These are phyloP conservation scores for Neonectria magnoliae DNA, from an alignment of 2,329 filamentous ascomycete species.

Conservation along the genomic window DNA sequence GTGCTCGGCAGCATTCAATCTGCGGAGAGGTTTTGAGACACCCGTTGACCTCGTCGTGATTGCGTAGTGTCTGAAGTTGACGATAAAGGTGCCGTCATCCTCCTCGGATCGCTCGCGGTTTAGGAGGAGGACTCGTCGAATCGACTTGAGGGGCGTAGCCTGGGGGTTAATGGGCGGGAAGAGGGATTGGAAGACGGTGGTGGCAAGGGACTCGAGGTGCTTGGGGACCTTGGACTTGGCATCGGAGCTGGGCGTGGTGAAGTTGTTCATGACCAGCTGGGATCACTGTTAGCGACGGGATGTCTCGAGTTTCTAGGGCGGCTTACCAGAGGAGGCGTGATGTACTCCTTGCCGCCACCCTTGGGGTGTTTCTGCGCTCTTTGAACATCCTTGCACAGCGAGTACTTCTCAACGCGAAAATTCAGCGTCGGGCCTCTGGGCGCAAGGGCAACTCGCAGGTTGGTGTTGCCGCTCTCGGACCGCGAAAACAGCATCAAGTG, in stretches of 20 bases:
- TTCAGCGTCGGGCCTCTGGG: slow-evolving; percentile 92
- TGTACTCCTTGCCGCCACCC: slow-evolving; percentile 85
- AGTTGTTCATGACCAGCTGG: slow-evolving; percentile 97
- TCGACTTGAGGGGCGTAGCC: slow-evolving; percentile 88
- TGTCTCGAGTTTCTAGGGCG: not conserved
- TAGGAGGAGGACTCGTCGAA: slow-evolving; percentile 87
- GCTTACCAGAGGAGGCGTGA: slow-evolving; percentile 80
- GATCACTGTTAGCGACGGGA: slow-evolving; percentile 38
- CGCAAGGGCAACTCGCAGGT: slow-evolving; percentile 85
- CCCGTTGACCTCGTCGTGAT: slow-evolving; percentile 91
- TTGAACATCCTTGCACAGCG: slow-evolving; percentile 89
- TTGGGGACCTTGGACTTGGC: slow-evolving; percentile 80
- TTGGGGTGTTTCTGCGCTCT: slow-evolving; percentile 84
- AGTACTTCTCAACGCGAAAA: slow-evolving; percentile 95
- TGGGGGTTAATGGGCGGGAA: slow-evolving; percentile 97
- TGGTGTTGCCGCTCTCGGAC: slow-evolving; percentile 90
- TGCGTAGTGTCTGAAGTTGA: slow-evolving; percentile 93
- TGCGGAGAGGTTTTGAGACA: slow-evolving; percentile 82
- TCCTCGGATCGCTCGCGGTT: slow-evolving; percentile 76
- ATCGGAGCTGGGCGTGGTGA: slow-evolving; percentile 72
- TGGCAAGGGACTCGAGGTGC: slow-evolving; percentile 91
- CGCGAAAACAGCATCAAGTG: slow-evolving; percentile 94
- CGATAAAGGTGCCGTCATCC: slow-evolving; percentile 76
- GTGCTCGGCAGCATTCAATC: slow-evolving; percentile 87
- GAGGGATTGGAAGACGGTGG: slow-evolving; percentile 93